phyloP scores from a whole-genome alignment of 352 stramenopile genomes.

The Phytophthora constricta region DNA sequence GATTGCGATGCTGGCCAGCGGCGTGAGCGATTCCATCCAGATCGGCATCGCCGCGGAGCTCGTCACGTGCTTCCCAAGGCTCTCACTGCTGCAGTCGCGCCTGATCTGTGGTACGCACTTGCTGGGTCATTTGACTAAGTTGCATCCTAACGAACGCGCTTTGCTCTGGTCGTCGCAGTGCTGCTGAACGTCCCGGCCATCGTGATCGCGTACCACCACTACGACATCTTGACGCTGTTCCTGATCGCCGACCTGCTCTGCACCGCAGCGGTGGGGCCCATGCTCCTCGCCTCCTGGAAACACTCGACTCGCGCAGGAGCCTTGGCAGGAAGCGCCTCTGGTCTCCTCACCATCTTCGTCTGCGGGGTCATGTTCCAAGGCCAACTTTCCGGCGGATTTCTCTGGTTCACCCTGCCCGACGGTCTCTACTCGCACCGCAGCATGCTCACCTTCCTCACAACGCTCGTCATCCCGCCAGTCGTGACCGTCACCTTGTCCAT shows the following conservation, averaged over 20 bases:
- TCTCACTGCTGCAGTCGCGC: slow-evolving; percentile 62
- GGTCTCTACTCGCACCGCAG: slow-evolving; percentile 78
- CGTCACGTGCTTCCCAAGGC: slow-evolving; percentile 68
- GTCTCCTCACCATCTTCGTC: slow-evolving; percentile 76
- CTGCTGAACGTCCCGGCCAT: slow-evolving; percentile 77
- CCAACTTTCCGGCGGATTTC: slow-evolving; percentile 77
- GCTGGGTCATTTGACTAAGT: background rate
- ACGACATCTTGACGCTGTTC: slow-evolving; percentile 77
- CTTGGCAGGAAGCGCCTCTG: slow-evolving; percentile 55
- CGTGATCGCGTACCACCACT: slow-evolving; percentile 67
- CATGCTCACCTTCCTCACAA: slow-evolving; percentile 85
- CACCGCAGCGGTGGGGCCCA: slow-evolving; percentile 72
- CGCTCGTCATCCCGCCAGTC: slow-evolving; percentile 63
- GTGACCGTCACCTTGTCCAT: slow-evolving; percentile 66
- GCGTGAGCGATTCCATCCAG: slow-evolving; percentile 75
- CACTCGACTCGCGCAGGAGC: slow-evolving; percentile 50
- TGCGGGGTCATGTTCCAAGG: slow-evolving; percentile 61
- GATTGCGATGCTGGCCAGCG: slow-evolving; percentile 70
- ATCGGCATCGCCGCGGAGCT: slow-evolving; percentile 79
- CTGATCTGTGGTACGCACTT: slow-evolving; percentile 52
- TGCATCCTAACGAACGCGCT: background rate
- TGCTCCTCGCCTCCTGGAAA: slow-evolving; percentile 72
- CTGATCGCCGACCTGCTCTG: slow-evolving; percentile 81
- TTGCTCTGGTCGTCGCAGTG: slow-evolving; percentile 36
- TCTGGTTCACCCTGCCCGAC: slow-evolving; percentile 79